A percentile compares a stretch with the other conserved stretches of the same genome.
Evolutionary conservation across 176 grass and related monocot genomes (phyloP).

Genomic region (Cocos nucifera): DNA sequence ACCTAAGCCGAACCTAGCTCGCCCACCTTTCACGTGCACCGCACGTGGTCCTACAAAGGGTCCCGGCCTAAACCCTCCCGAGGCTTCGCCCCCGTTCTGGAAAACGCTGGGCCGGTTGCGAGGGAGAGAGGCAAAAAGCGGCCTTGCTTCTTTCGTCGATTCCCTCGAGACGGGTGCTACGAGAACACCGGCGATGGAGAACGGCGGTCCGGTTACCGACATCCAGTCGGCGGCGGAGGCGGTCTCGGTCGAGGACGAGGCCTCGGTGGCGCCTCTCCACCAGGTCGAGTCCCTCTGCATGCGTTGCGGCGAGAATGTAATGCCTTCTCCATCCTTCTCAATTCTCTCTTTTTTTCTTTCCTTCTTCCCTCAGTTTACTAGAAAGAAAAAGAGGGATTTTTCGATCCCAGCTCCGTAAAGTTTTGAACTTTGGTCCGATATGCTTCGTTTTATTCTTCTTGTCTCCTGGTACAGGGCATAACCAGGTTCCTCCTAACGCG

Average conservation of each 20-base stretch:
- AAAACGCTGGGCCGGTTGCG: too few relatives aligned
- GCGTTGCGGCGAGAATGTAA: slow-evolving; percentile 86
- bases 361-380: too few relatives aligned
- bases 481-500: slow-evolving; percentile 69
- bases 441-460: background rate
- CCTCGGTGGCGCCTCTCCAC: slow-evolving; percentile 49
- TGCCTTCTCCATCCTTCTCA: background rate
- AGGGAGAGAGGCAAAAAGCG: too few relatives aligned
- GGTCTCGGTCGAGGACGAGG: slow-evolving; percentile 21
- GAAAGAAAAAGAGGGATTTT: too few relatives aligned
- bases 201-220: slow-evolving; percentile 40
- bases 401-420: too few relatives aligned
- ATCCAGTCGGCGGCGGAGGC: slow-evolving; percentile 62
- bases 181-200: slow-evolving; percentile 35
- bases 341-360: background rate
- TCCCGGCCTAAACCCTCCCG: too few relatives aligned
- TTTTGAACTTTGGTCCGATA: background rate
- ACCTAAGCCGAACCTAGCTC: too few relatives aligned
- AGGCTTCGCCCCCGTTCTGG: too few relatives aligned
- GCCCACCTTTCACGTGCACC: too few relatives aligned
- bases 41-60: too few relatives aligned
- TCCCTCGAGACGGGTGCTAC: too few relatives aligned
- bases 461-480: slow-evolving; percentile 32
- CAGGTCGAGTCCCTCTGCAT: slow-evolving; percentile 95
- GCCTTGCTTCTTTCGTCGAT: too few relatives aligned